Percentiles rank a stretch among this genome's conserved stretches.
Conservation (phyloP, 2,329 filamentous ascomycete genomes). For the Teratosphaeria zuluensis region DNA sequence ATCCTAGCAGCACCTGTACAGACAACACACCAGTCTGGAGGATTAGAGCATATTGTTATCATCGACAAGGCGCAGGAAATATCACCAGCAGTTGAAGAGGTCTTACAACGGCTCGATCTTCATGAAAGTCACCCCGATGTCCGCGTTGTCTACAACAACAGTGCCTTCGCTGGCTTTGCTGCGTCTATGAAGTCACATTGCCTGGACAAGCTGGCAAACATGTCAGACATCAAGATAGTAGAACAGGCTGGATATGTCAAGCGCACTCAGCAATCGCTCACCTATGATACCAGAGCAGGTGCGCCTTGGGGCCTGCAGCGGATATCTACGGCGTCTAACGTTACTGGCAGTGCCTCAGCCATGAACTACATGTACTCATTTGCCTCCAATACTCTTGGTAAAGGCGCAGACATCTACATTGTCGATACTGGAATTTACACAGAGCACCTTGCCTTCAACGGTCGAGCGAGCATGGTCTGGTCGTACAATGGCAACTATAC, state of each 20-base stretch:
- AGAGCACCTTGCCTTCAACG: constrained; percentile 36
- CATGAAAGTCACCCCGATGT: constrained; percentile 30
- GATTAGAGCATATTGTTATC: constrained; percentile 29
- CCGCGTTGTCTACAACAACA: constrained; percentile 31
- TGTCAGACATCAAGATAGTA: constrained; percentile 32
- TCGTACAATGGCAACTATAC: constrained; percentile 25
- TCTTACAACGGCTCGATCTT: constrained; percentile 28
- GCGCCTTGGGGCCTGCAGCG: constrained; percentile 40
- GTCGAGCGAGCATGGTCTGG: constrained; percentile 34
- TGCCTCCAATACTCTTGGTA: constrained; percentile 28
- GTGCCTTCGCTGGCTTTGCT: constrained; percentile 30
- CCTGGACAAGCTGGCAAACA: constrained; percentile 28
- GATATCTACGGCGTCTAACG: constrained; percentile 27
- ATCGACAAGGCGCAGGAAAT: constrained; percentile 24
- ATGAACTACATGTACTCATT: constrained; percentile 38
- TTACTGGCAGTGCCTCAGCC: constrained; percentile 18
- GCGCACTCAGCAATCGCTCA: constrained; percentile 6
- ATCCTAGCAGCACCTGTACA: constrained; percentile 6
- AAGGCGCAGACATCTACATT: constrained; percentile 40
- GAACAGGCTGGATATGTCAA: constrained; percentile 28
- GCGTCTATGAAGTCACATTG: constrained; percentile 33
- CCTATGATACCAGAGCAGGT: constrained; percentile 19
- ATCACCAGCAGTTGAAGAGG: constrained; percentile 25
- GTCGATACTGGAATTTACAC: constrained; percentile 41
- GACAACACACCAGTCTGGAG: constrained; percentile 14